Evolutionary conservation across 495 filamentous ascomycete species (phyloP).

Genomic region (Podospora pseudocomata): DNA sequence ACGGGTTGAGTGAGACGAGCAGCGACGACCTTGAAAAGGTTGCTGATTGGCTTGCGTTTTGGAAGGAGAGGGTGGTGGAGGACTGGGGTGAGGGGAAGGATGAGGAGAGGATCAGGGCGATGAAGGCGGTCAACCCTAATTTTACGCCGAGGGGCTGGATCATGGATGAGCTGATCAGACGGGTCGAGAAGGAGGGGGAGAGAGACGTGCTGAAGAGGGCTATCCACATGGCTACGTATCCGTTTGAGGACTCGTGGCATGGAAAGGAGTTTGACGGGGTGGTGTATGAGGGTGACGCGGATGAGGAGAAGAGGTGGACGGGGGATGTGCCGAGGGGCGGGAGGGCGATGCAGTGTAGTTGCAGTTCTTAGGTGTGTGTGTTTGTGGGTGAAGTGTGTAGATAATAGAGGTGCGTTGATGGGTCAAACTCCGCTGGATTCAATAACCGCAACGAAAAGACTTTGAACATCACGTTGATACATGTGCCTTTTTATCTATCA

Average conservation of each 20-base stretch:
- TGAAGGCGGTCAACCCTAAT: slow-evolving; percentile 86
- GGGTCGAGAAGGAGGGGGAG: slow-evolving; percentile 81
- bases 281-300: slow-evolving; percentile 43
- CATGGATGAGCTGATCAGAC: slow-evolving; percentile 83
- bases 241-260: slow-evolving; percentile 79
- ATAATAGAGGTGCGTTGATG: too few relatives aligned
- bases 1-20: slow-evolving; percentile 55
- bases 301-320: slow-evolving; percentile 79
- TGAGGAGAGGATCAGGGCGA: slow-evolving; percentile 58
- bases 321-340: slow-evolving; percentile 77
- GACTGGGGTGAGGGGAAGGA: slow-evolving; percentile 72
- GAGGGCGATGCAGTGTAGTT: slow-evolving; percentile 88
- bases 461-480: too few relatives aligned
- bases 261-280: slow-evolving; percentile 36
- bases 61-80: slow-evolving; percentile 61
- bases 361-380: slow-evolving; percentile 45
- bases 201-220: slow-evolving; percentile 68
- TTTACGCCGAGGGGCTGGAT: slow-evolving; percentile 89
- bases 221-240: slow-evolving; percentile 75
- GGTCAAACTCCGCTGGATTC: too few relatives aligned
- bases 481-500: too few relatives aligned
- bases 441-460: too few relatives aligned
- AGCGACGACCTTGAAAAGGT: slow-evolving; percentile 59
- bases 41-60: slow-evolving; percentile 70
- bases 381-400: not conserved